These are phyloP conservation scores for Lepraria neglecta DNA, from an alignment of 495 filamentous ascomycete genomes.

Conservation along the genomic window DNA sequence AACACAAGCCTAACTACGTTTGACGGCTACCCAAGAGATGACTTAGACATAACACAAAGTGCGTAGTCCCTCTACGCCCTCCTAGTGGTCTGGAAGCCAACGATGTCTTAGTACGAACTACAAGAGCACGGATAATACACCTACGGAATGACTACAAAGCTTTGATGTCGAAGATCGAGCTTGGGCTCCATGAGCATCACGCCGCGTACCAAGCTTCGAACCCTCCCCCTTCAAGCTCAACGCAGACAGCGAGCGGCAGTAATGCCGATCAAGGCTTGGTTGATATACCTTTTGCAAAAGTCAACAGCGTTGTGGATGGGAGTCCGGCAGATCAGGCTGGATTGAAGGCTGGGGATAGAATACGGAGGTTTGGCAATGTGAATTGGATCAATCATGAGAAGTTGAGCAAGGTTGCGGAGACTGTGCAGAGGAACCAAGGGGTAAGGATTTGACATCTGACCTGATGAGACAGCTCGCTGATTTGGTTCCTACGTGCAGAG, in stretches of 20 bases:
- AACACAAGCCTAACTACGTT: slow-evolving; percentile 78
- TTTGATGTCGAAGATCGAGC: slow-evolving; percentile 75
- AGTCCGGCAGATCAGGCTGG: slow-evolving; percentile 85
- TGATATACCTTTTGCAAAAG: slow-evolving; percentile 77
- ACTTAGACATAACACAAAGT: slow-evolving; percentile 96
- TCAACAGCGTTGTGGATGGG: slow-evolving; percentile 70
- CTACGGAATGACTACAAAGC: slow-evolving; percentile 91
- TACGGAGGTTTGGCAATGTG: slow-evolving; percentile 77
- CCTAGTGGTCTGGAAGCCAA: slow-evolving; percentile 14
- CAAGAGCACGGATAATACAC: slow-evolving; percentile 78
- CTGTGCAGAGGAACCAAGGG: slow-evolving; percentile 81
- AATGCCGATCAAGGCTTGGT: slow-evolving; percentile 36
- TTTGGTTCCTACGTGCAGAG: slow-evolving; percentile 42
- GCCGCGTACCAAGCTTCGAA: slow-evolving; percentile 27
- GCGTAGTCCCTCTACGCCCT: slow-evolving; percentile 30
- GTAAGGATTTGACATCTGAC: slow-evolving; percentile 41
- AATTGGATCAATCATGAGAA: slow-evolving; percentile 79
- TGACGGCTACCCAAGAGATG: slow-evolving; percentile 88
- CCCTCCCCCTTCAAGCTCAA: slow-evolving; percentile 30
- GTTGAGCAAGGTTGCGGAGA: slow-evolving; percentile 74
- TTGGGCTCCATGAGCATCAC: slow-evolving; percentile 69
- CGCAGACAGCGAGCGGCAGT: slow-evolving; percentile 20
- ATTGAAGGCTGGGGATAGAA: slow-evolving; percentile 71
- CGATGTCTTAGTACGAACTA: slow-evolving; percentile 67
- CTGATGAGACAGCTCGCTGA: slow-evolving; percentile 1